Evolutionary conservation across 202 grass and related monocot species (phyloP).

Genomic region (Saccharum hybrid): DNA sequence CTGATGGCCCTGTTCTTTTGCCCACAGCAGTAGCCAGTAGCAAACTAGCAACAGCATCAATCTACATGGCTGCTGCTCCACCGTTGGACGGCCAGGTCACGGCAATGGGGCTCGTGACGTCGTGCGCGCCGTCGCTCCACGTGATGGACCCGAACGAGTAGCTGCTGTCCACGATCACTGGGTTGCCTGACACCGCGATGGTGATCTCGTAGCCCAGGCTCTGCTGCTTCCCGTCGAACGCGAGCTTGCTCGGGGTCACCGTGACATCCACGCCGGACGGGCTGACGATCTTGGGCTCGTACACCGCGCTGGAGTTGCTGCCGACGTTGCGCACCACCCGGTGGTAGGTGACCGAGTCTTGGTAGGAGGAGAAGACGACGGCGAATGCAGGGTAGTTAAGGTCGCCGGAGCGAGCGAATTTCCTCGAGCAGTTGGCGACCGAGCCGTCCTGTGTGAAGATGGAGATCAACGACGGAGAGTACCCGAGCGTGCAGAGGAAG

Average conservation of each 20-base stretch:
- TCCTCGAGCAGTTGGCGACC: slow-evolving; percentile 55
- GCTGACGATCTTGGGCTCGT: slow-evolving; percentile 44
- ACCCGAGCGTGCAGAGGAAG: slow-evolving; percentile 78
- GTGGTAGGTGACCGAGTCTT: slow-evolving; percentile 49
- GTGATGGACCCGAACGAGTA: slow-evolving; percentile 67
- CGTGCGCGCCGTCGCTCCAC: slow-evolving; percentile 63
- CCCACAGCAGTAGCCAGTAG: background rate
- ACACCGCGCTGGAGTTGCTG: slow-evolving; percentile 40
- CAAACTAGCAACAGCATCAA: background rate
- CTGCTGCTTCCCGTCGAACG: slow-evolving; percentile 48
- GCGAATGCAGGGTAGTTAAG: slow-evolving; percentile 83
- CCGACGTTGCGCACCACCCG: slow-evolving; percentile 69
- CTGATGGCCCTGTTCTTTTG: slow-evolving; percentile 16
- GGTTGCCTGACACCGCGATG: slow-evolving; percentile 49
- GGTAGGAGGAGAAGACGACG: slow-evolving; percentile 52
- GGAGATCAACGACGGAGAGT: slow-evolving; percentile 45
- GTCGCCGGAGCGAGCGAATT: slow-evolving; percentile 51
- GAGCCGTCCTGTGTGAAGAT: slow-evolving; percentile 53
- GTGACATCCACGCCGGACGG: slow-evolving; percentile 57
- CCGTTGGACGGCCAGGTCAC: slow-evolving; percentile 64
- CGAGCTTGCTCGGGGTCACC: slow-evolving; percentile 67
- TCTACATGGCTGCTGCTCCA: slow-evolving; percentile 49
- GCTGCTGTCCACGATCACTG: slow-evolving; percentile 52
- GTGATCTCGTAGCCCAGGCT: slow-evolving; percentile 64
- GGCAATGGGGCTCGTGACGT: slow-evolving; percentile 71